These are phyloP conservation scores for Rhynchosporium agropyri DNA, from an alignment of 2,329 filamentous ascomycete species.

Conservation along the genomic window DNA sequence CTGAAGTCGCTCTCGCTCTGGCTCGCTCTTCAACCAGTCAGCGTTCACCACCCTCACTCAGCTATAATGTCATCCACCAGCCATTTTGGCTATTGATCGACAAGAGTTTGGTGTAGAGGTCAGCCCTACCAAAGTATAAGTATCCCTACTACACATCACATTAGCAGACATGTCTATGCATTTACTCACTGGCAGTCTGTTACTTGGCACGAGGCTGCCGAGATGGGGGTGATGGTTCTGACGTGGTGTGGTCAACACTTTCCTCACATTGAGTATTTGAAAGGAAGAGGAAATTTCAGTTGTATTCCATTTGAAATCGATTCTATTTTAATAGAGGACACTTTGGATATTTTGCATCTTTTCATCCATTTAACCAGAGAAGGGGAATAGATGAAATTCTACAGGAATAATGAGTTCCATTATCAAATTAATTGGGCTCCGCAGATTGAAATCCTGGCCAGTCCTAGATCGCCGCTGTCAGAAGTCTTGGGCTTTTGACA, in stretches of 20 bases:
- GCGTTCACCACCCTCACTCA: background rate
- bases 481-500: background rate
- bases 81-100: background rate
- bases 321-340: background rate
- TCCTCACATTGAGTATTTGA: background rate
- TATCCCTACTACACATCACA: background rate
- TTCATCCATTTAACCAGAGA: background rate
- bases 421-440: background rate
- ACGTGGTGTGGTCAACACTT: slow-evolving; percentile 4
- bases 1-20: background rate
- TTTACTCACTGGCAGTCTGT: background rate
- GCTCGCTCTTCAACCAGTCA: slow-evolving; percentile 14
- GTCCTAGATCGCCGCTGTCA: background rate
- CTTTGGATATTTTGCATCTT: background rate
- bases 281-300: background rate
- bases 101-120: background rate
- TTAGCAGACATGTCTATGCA: slow-evolving; percentile 1
- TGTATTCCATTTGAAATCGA: slow-evolving; percentile 13
- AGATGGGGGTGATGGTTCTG: background rate
- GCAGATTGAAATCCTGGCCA: background rate
- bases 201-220: slow-evolving; percentile 1
- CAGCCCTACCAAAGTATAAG: slow-evolving; percentile 10
- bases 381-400: background rate
- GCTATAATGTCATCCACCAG: background rate
- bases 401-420: background rate